Evolutionary conservation across 352 stramenopile genomes (phyloP).

Genomic region (Paralagenidium karlingii): DNA sequence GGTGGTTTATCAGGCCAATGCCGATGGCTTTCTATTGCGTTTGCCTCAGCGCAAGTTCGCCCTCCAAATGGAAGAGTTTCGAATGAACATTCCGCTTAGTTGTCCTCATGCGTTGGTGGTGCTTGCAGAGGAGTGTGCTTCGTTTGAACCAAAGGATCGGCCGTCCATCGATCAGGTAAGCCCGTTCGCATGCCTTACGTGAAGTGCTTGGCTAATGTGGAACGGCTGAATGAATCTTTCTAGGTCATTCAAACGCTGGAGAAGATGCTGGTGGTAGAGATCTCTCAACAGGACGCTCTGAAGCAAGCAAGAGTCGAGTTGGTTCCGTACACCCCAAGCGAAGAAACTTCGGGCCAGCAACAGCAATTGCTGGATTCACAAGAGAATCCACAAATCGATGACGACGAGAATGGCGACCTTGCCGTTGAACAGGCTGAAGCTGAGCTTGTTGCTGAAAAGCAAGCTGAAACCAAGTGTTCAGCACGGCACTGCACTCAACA

Average conservation of each 20-base stretch:
- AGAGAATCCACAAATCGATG: constrained; percentile 50
- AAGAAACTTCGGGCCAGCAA: too few relatives aligned
- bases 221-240: too few relatives aligned
- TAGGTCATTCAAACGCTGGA: constrained; percentile 31
- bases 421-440: too few relatives aligned
- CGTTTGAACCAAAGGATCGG: constrained; percentile 62
- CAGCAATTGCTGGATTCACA: too few relatives aligned
- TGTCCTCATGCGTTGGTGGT: constrained; percentile 44
- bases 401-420: constrained; percentile 26
- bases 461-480: too few relatives aligned
- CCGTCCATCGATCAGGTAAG: constrained; percentile 26
- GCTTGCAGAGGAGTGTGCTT: constrained; percentile 55
- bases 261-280: constrained; percentile 21
- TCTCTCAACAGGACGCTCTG: too few relatives aligned
- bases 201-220: background rate
- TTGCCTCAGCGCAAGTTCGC: constrained; percentile 76
- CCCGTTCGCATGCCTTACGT: background rate
- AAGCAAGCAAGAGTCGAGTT: constrained; percentile 27
- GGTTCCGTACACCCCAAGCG: constrained; percentile 34
- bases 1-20: constrained; percentile 43
- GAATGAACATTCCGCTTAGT: constrained; percentile 32
- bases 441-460: too few relatives aligned
- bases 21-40: constrained; percentile 67
- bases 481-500: too few relatives aligned
- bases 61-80: constrained; percentile 49